Evolutionary conservation across 306 rosid species (phyloP).

Genomic region (Prunus kanzakura): DNA sequence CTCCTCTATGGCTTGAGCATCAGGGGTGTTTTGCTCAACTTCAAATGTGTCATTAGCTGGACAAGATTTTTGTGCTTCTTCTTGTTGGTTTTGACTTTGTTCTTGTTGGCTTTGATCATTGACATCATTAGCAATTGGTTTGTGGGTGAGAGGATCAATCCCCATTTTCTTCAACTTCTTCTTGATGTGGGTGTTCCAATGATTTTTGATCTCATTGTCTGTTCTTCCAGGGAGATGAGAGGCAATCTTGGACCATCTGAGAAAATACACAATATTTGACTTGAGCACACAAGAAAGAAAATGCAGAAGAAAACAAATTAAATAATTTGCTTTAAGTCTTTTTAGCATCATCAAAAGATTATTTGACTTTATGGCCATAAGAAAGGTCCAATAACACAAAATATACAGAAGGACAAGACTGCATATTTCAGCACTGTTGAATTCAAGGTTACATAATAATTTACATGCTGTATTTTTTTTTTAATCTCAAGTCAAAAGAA

Average conservation of each 20-base stretch:
- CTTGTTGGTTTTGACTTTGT: not conserved
- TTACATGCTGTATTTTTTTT: not conserved
- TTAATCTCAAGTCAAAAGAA: not conserved
- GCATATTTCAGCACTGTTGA: not conserved
- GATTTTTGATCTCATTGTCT: constrained; percentile 74
- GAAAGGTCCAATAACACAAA: constrained; percentile 14
- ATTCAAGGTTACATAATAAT: not conserved
- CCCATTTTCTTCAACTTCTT: constrained; percentile 76
- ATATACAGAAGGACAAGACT: not conserved
- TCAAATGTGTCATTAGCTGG: constrained; percentile 13
- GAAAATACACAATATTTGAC: not conserved
- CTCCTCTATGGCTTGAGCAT: constrained; percentile 25
- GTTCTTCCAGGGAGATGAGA: constrained; percentile 83
- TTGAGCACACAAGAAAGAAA: not conserved
- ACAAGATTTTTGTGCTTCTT: constrained; percentile 13
- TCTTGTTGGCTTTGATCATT: constrained; percentile 27
- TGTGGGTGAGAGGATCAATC: constrained; percentile 73
- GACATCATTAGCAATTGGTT: constrained; percentile 23
- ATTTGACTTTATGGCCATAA: constrained; percentile 17
- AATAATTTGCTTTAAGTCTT: not conserved
- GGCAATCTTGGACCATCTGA: constrained; percentile 81
- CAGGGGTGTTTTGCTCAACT: constrained; percentile 19
- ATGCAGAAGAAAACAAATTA: not conserved
- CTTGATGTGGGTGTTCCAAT: constrained; percentile 84
- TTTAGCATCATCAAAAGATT: constrained; percentile 7